These are phyloP conservation scores for Fagus sylvatica DNA, from an alignment of 306 rosid species.

Conservation along the genomic window DNA sequence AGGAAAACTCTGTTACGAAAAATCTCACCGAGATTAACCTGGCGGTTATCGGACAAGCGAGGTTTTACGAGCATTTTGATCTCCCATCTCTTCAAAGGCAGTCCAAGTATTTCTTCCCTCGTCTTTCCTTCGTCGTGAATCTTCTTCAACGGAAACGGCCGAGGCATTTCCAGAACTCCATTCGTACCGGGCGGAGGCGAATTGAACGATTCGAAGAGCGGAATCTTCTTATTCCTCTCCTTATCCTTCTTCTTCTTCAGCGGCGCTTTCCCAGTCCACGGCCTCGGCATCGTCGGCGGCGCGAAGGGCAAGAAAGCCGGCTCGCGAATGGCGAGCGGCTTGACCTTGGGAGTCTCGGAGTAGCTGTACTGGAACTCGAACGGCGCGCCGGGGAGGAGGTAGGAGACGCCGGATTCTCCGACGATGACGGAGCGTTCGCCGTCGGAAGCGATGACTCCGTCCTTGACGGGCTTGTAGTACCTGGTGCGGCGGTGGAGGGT, in stretches of 20 bases:
- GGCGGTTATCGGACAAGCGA: slow-evolving; percentile 62
- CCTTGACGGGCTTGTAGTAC: slow-evolving; percentile 69
- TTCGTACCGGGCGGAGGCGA: slow-evolving; percentile 47
- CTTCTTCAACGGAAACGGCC: slow-evolving; percentile 57
- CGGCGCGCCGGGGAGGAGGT: slow-evolving; percentile 87
- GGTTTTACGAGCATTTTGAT: slow-evolving; percentile 66
- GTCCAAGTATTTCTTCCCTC: slow-evolving; percentile 82
- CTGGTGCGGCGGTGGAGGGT: slow-evolving; percentile 61
- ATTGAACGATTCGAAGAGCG: slow-evolving; percentile 64
- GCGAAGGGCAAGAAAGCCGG: slow-evolving; percentile 91
- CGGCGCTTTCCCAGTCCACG: slow-evolving; percentile 97
- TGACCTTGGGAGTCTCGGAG: slow-evolving; percentile 88
- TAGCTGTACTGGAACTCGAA: slow-evolving; percentile 93
- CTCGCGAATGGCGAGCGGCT: slow-evolving; percentile 85
- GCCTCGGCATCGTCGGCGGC: slow-evolving; percentile 87
- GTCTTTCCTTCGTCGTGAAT: slow-evolving; percentile 49
- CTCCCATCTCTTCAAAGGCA: slow-evolving; percentile 82
- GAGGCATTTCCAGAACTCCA: slow-evolving; percentile 71
- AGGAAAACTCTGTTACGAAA: background rate
- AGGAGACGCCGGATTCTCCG: slow-evolving; percentile 85
- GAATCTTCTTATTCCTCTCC: slow-evolving; percentile 49
- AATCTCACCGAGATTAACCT: slow-evolving; percentile 85
- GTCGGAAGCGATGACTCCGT: slow-evolving; percentile 51
- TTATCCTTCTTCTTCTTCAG: slow-evolving; percentile 77
- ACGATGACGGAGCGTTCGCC: slow-evolving; percentile 75